Evolutionary conservation across 2,329 filamentous ascomycete genomes (phyloP), one percentile per base, ranked within the genome.

Genomic region (Penicillium aurantiogriseum): DNA sequence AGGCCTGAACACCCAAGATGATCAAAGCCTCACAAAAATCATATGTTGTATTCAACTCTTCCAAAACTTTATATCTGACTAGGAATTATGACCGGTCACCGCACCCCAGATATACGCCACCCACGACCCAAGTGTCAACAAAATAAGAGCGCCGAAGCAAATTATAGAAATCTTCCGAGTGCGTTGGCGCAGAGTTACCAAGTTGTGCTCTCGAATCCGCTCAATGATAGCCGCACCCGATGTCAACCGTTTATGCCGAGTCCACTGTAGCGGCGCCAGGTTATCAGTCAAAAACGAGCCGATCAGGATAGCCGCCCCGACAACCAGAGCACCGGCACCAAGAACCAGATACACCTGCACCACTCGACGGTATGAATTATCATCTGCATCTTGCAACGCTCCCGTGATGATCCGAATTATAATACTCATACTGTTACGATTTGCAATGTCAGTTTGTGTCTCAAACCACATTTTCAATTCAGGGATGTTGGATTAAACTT

Each of bases 101-200:
- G 83, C 77, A 8, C 84, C 84, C 83, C 83, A 87, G 59, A 87
- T 84, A 66, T 85, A 87, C 0, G 81, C 83, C 75, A 57, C 63
- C 69, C 71, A 73, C 29, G 64, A 75, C 0, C 84, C 84, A 10
- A 83, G 33, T 0, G 83, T 76, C 40, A 86, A 61, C 4, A 81
- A 23, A 0, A 80, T 62, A 1, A 85, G 62, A 0, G 71, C 68
- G 1, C 61, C 67, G 51, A 85, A 82, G 56, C 79, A 80, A 9
- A 64, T 57, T 36, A 77, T 60, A 13, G 77, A 81, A 11, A 81
- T 71, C 51, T 61, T 67, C 51, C 67, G 73, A 46, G 81, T 83
- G 51, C 75, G 72, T 1, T 60, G 59, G 2, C 67, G 70, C 42
- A 70, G 68, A 0, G 70, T 69, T 0, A 72, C 71, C 42, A 80